Evolutionary conservation across 2,329 filamentous ascomycete species (phyloP).

Genomic region (Apiospora saccharicola): DNA sequence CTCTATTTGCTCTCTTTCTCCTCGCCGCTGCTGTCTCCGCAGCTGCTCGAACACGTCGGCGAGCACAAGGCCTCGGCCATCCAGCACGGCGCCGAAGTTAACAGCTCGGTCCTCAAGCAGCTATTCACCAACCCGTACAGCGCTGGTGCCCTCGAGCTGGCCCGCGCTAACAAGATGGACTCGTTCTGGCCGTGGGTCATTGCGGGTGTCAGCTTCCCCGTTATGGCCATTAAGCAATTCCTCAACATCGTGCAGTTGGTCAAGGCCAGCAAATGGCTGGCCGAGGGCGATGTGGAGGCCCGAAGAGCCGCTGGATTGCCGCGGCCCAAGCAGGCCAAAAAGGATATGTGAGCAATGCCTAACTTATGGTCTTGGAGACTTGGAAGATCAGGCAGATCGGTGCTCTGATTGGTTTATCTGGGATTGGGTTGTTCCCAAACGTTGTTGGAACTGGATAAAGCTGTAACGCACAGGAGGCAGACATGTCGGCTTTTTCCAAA

Average conservation of each 20-base stretch:
- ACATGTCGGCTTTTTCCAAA: background rate
- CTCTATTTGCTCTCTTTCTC: constrained; percentile 98
- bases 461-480: background rate
- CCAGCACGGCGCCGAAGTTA: constrained; percentile 73
- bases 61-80: constrained; percentile 59
- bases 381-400: background rate
- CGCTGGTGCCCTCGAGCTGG: constrained; percentile 89
- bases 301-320: constrained; percentile 65
- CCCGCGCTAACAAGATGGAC: constrained; percentile 92
- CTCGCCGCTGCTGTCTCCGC: constrained; percentile 86
- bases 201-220: constrained; percentile 78
- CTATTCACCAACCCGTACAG: constrained; percentile 91
- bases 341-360: constrained; percentile 30
- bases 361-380: background rate
- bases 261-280: constrained; percentile 91
- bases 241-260: constrained; percentile 95
- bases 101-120: constrained; percentile 72
- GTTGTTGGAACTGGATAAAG: background rate
- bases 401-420: background rate
- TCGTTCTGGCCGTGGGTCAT: constrained; percentile 74
- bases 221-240: constrained; percentile 91
- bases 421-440: background rate
- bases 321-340: constrained; percentile 42
- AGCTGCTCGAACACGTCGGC: constrained; percentile 72
- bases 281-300: constrained; percentile 82